Percentiles rank a stretch among this genome's conserved stretches.
Evolutionary conservation across 1,284 basidiomycete species (phyloP).

Genomic region (Mycosarcoma maydis): DNA sequence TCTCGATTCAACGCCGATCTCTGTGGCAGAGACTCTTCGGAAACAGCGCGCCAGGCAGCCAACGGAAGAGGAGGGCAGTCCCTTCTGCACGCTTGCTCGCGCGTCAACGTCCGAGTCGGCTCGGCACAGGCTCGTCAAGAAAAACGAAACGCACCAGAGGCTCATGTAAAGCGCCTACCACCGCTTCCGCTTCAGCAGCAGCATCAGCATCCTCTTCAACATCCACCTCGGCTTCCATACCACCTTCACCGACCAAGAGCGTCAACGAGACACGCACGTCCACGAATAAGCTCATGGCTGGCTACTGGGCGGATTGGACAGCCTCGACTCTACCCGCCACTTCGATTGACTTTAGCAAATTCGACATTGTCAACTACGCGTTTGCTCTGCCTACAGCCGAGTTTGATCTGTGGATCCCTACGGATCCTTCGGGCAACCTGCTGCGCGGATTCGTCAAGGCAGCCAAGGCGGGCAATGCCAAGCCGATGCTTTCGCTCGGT

Average conservation of each 20-base stretch:
- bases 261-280: conserved; percentile 5
- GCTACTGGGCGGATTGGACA: conserved; percentile 60
- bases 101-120: conserved; percentile 1
- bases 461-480: conserved; percentile 37
- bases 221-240: neutral
- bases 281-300: conserved; percentile 44
- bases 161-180: conserved; percentile 18
- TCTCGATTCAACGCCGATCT: conserved; percentile 15
- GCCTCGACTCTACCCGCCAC: conserved; percentile 30
- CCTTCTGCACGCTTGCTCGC: conserved; percentile 22
- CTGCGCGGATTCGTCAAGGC: conserved; percentile 46
- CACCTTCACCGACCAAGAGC: neutral
- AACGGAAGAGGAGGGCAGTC: conserved; percentile 44
- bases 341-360: conserved; percentile 50
- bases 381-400: conserved; percentile 52
- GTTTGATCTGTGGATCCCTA: conserved; percentile 38
- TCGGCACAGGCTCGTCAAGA: neutral
- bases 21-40: conserved; percentile 30
- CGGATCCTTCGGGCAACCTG: conserved; percentile 18
- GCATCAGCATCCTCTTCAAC: neutral
- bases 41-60: neutral
- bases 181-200: conserved; percentile 7
- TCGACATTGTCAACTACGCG: conserved; percentile 58
- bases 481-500: conserved; percentile 53
- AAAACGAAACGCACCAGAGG: conserved; percentile 11